These are phyloP conservation scores for Hevea brasiliensis DNA, from an alignment of 345 rosid genomes.

Conservation along the genomic window DNA sequence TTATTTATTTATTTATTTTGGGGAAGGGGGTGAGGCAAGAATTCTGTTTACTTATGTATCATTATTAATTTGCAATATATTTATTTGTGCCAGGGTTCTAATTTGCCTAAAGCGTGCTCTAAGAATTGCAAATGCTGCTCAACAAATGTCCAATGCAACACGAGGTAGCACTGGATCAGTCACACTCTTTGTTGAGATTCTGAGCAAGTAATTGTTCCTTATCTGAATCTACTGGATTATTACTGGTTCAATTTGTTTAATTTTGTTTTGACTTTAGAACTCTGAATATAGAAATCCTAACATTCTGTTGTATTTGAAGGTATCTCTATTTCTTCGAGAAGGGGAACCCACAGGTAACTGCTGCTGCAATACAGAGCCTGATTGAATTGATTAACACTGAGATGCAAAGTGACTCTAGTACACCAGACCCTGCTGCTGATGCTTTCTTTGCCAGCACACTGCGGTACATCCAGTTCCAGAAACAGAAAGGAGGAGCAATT, in stretches of 20 bases:
- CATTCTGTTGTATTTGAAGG: constrained; percentile 39
- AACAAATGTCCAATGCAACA: constrained; percentile 73
- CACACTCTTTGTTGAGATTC: constrained; percentile 81
- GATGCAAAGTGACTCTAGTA: constrained; percentile 67
- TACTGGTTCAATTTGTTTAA: not conserved
- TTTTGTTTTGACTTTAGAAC: constrained; percentile 1
- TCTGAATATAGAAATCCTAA: not conserved
- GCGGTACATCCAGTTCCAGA: constrained; percentile 82
- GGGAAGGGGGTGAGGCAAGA: not conserved
- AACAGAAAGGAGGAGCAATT: constrained; percentile 87
- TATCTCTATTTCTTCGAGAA: constrained; percentile 91
- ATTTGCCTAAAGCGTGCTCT: constrained; percentile 91
- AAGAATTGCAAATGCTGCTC: constrained; percentile 94
- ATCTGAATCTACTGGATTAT: not conserved
- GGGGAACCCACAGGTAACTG: constrained; percentile 72
- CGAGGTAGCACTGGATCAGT: constrained; percentile 83
- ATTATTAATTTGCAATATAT: not conserved
- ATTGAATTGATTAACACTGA: constrained; percentile 70
- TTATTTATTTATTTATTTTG: not conserved
- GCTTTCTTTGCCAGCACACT: constrained; percentile 79
- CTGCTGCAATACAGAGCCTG: constrained; percentile 73
- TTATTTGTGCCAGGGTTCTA: constrained; percentile 56
- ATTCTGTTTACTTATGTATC: not conserved
- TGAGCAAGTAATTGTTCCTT: constrained; percentile 67
- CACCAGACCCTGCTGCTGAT: constrained; percentile 64